Percentiles rank a stretch among this genome's conserved stretches.
phyloP scores from a whole-genome alignment of 768 basidiomycete species.

The Amanita exitialis region DNA sequence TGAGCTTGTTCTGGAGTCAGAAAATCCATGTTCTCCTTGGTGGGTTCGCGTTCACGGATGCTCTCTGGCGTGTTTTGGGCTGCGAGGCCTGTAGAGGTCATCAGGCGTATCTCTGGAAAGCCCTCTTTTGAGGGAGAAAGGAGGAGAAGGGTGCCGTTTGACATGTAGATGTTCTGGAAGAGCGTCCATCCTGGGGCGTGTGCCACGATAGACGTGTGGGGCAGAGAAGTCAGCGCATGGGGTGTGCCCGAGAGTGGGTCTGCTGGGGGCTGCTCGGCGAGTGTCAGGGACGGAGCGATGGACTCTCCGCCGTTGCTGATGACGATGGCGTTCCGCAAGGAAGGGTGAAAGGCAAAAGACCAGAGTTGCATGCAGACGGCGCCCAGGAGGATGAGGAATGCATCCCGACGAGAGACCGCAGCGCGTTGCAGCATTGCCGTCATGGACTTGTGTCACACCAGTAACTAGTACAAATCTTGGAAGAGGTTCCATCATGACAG shows the following conservation, averaged over 20 bases:
- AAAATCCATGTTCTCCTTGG: slow-evolving; percentile 47
- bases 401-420: slow-evolving; percentile 43
- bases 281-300: not conserved
- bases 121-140: slow-evolving; percentile 28
- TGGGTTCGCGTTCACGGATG: slow-evolving; percentile 58
- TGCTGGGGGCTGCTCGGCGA: not conserved
- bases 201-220: slow-evolving; percentile 44
- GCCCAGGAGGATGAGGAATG: slow-evolving; percentile 47
- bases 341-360: slow-evolving; percentile 24
- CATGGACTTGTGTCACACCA: no score
- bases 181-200: slow-evolving; percentile 83
- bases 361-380: slow-evolving; percentile 47
- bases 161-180: slow-evolving; percentile 77
- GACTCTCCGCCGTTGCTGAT: not conserved
- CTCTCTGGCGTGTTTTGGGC: slow-evolving; percentile 56
- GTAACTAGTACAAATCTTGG: no score
- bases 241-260: slow-evolving; percentile 2
- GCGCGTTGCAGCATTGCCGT: slow-evolving; percentile 27
- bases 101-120: slow-evolving; percentile 35
- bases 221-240: slow-evolving; percentile 19
- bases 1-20: slow-evolving; percentile 52
- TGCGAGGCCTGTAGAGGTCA: slow-evolving; percentile 58
- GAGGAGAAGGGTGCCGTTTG: slow-evolving; percentile 72
- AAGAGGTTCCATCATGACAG: no score
- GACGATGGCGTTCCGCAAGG: slow-evolving; percentile 10